Base-by-base conservation (phyloP, 2,329 filamentous ascomycete genomes). In the Colletotrichum sansevieriae region DNA sequence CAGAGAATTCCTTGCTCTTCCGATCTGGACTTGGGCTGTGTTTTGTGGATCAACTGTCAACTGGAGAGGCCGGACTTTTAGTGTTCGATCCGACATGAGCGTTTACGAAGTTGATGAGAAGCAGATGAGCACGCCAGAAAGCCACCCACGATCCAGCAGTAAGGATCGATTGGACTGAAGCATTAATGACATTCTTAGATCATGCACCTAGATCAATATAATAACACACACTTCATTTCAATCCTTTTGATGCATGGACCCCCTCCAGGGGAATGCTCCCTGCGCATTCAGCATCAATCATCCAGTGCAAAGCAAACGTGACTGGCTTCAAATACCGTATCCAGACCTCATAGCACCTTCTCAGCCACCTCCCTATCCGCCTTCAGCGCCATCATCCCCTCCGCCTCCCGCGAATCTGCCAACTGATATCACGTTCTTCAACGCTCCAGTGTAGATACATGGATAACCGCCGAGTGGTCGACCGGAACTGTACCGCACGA, bases 11-110 rank as follows among this genome's bases (percentile, higher is more conserved):
- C 83, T 98, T 9, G 95, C 96, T 0, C 83, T 97, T 52, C 95
- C 95, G 0, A 91, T 99, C 68, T 99, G 96, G 96, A 82, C 89
- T 0, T 94, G 91, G 88, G 96, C 96, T 1, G 92, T 98, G 20
- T 88, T 93, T 73, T 91, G 95, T n/a, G 96, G 96, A 0, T 89
- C 92, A 2, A 95, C 90, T 0, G 93, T 99, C 0, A 88, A 88
- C 60, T 99, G 96, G 97, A 85, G 96, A 63, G 95, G 95, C 0
- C 91, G 90, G 75, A 87, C 83, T 33, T 98, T 98, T 77, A 88
- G 87, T 74, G 95, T 98, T 1, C 89, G 91, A 1, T 85, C 93
- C 73, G 92, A 98, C 77, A 95, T 95, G 85, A 92, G 90, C 58
- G 95, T 97, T 1, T 82, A 84, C 5, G 83, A 84, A 25, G 73